These are phyloP conservation scores for Senecio squalidus DNA, from an alignment of 140 eudicot genomes.

Conservation along the genomic window DNA sequence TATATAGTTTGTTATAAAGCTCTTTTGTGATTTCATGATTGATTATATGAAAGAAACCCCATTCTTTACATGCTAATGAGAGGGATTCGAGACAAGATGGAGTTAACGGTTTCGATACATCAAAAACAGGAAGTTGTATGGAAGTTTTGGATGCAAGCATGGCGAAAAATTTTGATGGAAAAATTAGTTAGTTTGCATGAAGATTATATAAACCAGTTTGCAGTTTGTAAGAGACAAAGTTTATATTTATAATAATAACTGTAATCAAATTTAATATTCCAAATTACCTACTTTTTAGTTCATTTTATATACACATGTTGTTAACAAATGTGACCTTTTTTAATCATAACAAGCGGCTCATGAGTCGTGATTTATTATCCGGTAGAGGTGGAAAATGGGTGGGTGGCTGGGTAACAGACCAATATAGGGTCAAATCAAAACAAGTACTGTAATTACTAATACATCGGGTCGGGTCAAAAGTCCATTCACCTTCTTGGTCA, in stretches of 20 bases:
- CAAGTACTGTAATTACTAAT: no score
- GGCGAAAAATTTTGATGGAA: slow-evolving; percentile 15
- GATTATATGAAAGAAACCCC: slow-evolving; percentile 71
- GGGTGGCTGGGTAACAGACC: not conserved
- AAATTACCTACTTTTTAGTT: slow-evolving; percentile 15
- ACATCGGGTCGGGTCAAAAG: no score
- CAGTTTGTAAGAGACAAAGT: slow-evolving; percentile 23
- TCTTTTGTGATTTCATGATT: slow-evolving; percentile 63
- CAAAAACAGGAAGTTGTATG: slow-evolving; percentile 55
- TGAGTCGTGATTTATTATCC: not conserved
- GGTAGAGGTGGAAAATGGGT: not conserved
- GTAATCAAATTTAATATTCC: slow-evolving; percentile 10
- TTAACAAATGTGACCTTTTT: not conserved
- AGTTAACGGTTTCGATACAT: slow-evolving; percentile 47
- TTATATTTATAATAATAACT: slow-evolving; percentile 25
- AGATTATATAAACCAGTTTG: slow-evolving; percentile 20
- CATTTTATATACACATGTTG: slow-evolving; percentile 2
- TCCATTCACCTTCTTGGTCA: no score
- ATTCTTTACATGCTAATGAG: slow-evolving; percentile 46
- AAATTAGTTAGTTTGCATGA: slow-evolving; percentile 26
- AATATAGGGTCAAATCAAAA: not conserved
- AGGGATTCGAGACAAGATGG: slow-evolving; percentile 42
- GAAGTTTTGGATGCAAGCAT: slow-evolving; percentile 47
- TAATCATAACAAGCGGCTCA: slow-evolving; percentile 4
- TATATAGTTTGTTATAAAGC: slow-evolving; percentile 36